Evolutionary conservation across 139 green algal genomes (phyloP), one percentile per base, ranked within the genome.

Genomic region (Picochlorum sp.): DNA sequence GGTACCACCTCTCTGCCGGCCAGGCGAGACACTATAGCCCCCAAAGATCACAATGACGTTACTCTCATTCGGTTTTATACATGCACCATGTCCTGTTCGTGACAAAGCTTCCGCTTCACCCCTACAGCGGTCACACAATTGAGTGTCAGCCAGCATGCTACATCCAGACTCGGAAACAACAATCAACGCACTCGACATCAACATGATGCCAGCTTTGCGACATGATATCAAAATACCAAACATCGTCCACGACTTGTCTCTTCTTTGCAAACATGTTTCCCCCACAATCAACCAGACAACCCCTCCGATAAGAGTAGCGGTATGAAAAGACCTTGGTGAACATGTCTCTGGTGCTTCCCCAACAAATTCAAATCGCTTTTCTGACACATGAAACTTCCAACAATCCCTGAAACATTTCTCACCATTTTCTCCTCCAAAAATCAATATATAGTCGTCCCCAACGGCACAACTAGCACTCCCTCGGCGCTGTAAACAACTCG

Each of bases 201-300:
- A 41, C 8, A n/a, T 41, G 28, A 15, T 26, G 24, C 54, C 62
- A 75, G 24, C 9, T 4, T 30, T 45, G 50, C 3, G 38, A 45
- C 34, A 13, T 28, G 0, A 66, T 60, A 51, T 57, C 30, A 26
- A 61, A 75, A 4, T 34, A 54, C 6, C 59, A 41, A 23, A 49
- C 52, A 37, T 63, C 49, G 20, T 45, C 34, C 26, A 38, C 10
- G 0, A 55, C 38, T 16, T 15, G 34, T 23, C 57, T 16, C 26
- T 66, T n/a, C 34, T 41, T 11, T 41, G 34, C 34, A 41, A 41
- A 41, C 7, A 41, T 41, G 14, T 56, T 26, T 5, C 11, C 23
- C 16, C 68, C 68, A 24, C 62, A 49, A 68, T 56, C 18, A 75
- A 47, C 68, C 68, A 75, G 18, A 75, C 68, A 45, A 49, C 41